phyloP scores from a whole-genome alignment of 345 rosid species.

The Clarkia xantiana region DNA sequence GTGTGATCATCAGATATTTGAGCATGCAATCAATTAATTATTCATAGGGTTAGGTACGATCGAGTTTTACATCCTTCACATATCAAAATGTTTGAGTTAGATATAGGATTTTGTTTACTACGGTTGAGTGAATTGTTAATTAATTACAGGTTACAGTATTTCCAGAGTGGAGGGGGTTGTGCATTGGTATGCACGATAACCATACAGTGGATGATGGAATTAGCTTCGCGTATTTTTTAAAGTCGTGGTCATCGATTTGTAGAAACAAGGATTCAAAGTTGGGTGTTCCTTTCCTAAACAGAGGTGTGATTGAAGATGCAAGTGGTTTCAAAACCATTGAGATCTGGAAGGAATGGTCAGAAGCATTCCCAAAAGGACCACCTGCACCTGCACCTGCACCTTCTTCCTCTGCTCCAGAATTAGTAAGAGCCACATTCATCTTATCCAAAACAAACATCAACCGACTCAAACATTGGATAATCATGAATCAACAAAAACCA shows the following conservation, averaged over 20 bases:
- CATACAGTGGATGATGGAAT: constrained; percentile 29
- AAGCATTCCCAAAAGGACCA: too few species aligned
- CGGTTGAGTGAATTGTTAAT: too few species aligned
- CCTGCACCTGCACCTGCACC: too few species aligned
- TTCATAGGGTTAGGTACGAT: too few species aligned
- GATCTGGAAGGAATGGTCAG: constrained; percentile 9
- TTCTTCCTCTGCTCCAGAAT: constrained; percentile 10
- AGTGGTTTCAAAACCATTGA: constrained; percentile 5
- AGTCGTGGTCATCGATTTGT: constrained; percentile 18
- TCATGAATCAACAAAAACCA: not conserved
- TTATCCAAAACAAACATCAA: too few species aligned
- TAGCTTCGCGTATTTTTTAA: constrained; percentile 23
- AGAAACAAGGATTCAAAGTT: not conserved
- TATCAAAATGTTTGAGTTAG: too few species aligned
- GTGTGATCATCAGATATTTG: too few species aligned
- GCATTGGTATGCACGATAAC: constrained; percentile 12
- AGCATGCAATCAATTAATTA: too few species aligned
- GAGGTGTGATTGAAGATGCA: constrained; percentile 13
- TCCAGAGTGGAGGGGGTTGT: constrained; percentile 23
- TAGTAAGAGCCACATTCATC: too few species aligned
- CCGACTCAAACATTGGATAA: constrained; percentile 15
- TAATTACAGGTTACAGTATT: constrained; percentile 19
- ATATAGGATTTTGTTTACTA: not conserved
- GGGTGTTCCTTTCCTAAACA: constrained; percentile 8
- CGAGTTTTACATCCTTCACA: too few species aligned